Evolutionary conservation across 2,329 filamentous ascomycete species (phyloP), one percentile per base, ranked within the genome.

Genomic region (Leptographium flavum): DNA sequence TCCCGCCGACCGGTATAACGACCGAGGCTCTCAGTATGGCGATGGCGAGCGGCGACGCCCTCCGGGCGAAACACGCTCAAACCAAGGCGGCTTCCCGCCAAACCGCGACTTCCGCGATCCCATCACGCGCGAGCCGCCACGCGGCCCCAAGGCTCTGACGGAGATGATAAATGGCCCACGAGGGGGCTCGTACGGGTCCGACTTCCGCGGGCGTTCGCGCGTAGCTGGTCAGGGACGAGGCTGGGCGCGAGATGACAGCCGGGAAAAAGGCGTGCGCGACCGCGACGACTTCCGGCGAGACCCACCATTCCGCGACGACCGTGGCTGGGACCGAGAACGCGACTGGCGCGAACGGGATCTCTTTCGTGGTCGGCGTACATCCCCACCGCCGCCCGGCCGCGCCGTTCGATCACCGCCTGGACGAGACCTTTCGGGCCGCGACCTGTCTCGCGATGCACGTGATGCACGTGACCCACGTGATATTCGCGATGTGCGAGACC

Each of bases 71-170:
- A 67, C 65, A 40, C 68, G 74, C 49, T 60, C 67, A 28, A 79
- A 75, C 55, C 68, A 69, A 46, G 69, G 73, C 25, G 64, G 68
- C n/a, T 84, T 84, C 49, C 73, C 72, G 52, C 62, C 71, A 2
- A 73, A 71, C 53, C 70, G 79, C 52, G 76, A 80, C 52, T 79
- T 78, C 50, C 68, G 71, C 45, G 74, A 78, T 54, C 58, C 70
- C 53, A 51, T 71, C 58, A 59, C 67, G 27, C 73, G 81, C 52
- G 85, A 93, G 51, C 81, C 84, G 2, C 87, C 87, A 3, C 74
- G 87, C 46, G 87, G 84, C 0, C 87, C 87, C 11, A 87, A 88
- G 60, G 85, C 83, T 4, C 66, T 87, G 47, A 73, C 83, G 48
- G 84, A 90, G 49, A 65, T 75, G 27, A 73, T 76, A n/a, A 75